Evolutionary conservation across 306 rosid genomes (phyloP), one percentile per base, ranked within the genome.

Genomic region (Oxytropis ochrocephala): DNA sequence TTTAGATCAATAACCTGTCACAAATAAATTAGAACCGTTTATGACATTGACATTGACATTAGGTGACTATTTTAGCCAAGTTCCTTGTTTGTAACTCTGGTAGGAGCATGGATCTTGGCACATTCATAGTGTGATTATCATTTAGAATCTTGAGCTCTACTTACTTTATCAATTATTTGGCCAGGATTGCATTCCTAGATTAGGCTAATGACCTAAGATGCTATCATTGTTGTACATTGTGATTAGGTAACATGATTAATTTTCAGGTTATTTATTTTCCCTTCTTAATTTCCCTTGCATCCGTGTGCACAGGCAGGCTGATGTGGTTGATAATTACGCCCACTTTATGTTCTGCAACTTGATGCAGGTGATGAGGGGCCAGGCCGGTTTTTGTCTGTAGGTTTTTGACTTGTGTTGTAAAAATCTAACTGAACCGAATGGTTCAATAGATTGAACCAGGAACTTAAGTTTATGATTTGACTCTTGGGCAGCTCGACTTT

Each of bases 11-110:
- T 46, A 50, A 16, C 69, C 14, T 80, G 59, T 14, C n/a, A 13
- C 7, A 44, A 4, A 29, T 52, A 43, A 67, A 33, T 61, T 73
- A 68, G 48, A 68, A 41, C 18, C 30, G 51, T 24, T 24, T 24
- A 24, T 73, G 50, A 74, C 78, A 48, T 65, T 72, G 74, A 39
- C 72, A 51, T 64, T 48, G 58, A 74, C 73, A 60, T 50, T 64
- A 44, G 66, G 41, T 51, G 53, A 51, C 24, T 35, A 19, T 6
- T 48, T 65, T 18, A 19, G 62, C 68, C 72, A 46, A 35, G 61
- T 55, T 59, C 43, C 18, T 68, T 13, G 56, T 29, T 9, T 39
- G 39, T 35, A n/a, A 35, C 27, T 42, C 55, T 8, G 5, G 6
- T 29, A 42, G 58, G 33, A 16, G 46, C 73, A 18, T 35, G 36